phyloP scores from a whole-genome alignment of 768 basidiomycete genomes.

The Tephrocybe sp. region DNA sequence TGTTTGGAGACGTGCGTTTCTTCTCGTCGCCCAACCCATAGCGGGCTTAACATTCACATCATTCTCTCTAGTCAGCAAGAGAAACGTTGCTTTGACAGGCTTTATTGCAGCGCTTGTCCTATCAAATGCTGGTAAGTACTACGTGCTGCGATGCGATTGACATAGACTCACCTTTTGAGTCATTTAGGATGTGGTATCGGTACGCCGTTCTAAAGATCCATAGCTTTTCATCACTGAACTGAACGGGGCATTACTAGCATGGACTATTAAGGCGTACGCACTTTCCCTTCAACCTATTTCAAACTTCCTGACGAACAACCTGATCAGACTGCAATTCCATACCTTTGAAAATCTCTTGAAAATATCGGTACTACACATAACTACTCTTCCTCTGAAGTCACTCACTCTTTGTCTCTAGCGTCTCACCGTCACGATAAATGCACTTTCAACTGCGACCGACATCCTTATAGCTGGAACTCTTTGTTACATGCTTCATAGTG shows the following conservation, averaged over 20 bases:
- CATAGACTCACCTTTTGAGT: background rate
- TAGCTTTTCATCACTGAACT: too few relatives aligned
- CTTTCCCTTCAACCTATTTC: background rate
- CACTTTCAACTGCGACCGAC: conserved; percentile 45
- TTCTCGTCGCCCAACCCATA: background rate
- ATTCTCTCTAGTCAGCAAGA: conserved; percentile 3
- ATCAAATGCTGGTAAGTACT: conserved; percentile 4
- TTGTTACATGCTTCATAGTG: conserved; percentile 42
- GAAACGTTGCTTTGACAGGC: conserved; percentile 5
- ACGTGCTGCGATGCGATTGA: background rate
- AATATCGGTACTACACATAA: conserved; percentile 28
- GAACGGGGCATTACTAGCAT: conserved; percentile 25
- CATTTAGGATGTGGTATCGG: conserved; percentile 2
- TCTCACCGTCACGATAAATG: conserved; percentile 51
- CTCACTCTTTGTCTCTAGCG: conserved; percentile 23
- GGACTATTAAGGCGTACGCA: conserved; percentile 38
- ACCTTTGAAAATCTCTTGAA: conserved; percentile 35
- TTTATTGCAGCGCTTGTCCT: conserved; percentile 3
- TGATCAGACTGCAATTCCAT: conserved; percentile 23
- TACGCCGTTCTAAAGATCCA: background rate
- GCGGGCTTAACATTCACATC: background rate
- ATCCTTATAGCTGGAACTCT: conserved; percentile 48
- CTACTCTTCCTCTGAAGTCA: conserved; percentile 2
- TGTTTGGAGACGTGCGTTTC: conserved; percentile 8
- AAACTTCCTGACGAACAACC: background rate